phyloP scores from a whole-genome alignment of 345 rosid species.

The Euphorbia pulcherrima region DNA sequence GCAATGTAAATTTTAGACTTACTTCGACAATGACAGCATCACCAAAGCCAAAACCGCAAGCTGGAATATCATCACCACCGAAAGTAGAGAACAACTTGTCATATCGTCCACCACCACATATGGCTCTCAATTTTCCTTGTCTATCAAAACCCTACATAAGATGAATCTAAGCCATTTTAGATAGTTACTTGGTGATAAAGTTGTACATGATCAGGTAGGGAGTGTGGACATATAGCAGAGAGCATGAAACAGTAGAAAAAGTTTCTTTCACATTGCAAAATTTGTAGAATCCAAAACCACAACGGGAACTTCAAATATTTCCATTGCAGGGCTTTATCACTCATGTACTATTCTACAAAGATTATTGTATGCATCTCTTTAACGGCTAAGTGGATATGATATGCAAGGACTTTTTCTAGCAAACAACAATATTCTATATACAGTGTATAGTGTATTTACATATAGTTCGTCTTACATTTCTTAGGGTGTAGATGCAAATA shows the following conservation, averaged over 20 bases:
- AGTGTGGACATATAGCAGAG: background rate
- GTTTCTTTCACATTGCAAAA: background rate
- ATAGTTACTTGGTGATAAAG: background rate
- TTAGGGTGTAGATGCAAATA: background rate
- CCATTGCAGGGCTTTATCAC: background rate
- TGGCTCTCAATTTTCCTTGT: conserved; percentile 79
- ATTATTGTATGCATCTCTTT: too few relatives aligned
- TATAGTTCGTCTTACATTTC: background rate
- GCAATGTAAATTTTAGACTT: conserved; percentile 25
- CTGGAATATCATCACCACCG: conserved; percentile 93
- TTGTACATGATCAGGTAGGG: background rate
- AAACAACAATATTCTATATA: conserved; percentile 1
- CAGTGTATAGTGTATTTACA: background rate
- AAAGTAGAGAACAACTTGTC: conserved; percentile 77
- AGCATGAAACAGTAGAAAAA: background rate
- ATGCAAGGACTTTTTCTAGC: background rate
- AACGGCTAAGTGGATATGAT: background rate
- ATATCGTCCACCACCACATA: conserved; percentile 92
- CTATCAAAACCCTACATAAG: conserved; percentile 71
- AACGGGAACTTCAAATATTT: background rate
- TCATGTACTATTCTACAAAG: too few relatives aligned
- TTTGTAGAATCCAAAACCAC: background rate
- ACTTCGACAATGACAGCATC: conserved; percentile 94
- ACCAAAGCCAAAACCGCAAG: conserved; percentile 97
- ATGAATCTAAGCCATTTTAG: conserved; percentile 13